phyloP scores from a whole-genome alignment of 148 eudicot genomes.

The Arctostaphylos glauca region DNA sequence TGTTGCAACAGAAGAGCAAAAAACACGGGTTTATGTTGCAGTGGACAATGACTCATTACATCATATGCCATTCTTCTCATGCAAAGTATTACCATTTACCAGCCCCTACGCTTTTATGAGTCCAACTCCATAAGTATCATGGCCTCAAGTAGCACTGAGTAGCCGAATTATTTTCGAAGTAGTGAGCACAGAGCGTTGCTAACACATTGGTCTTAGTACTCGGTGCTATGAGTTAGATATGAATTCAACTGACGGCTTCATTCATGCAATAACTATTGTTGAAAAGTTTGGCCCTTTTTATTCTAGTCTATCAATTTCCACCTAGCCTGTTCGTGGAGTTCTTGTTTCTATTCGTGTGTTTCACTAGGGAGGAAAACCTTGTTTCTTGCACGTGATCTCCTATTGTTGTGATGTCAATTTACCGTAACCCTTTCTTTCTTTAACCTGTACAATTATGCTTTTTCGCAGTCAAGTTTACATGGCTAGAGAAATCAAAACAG shows the following conservation, averaged over 20 bases:
- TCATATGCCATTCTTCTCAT: neutral
- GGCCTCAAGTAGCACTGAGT: neutral
- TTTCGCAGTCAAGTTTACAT: constrained; percentile 43
- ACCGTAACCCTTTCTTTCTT: neutral
- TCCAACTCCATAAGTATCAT: neutral
- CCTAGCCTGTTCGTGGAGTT: neutral
- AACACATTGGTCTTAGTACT: neutral
- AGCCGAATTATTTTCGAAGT: neutral
- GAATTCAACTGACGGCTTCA: neutral
- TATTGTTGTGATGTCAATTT: neutral
- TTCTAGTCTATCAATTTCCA: too few species aligned
- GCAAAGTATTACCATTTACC: neutral
- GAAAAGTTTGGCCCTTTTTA: neutral
- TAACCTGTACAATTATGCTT: constrained; percentile 16
- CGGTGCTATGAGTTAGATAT: neutral
- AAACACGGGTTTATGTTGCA: neutral
- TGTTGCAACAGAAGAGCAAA: neutral
- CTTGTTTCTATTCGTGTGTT: constrained; percentile 1
- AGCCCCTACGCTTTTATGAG: neutral
- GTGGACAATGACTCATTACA: neutral
- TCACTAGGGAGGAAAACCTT: neutral
- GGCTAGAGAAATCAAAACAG: constrained; percentile 40
- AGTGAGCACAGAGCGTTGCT: neutral
- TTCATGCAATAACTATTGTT: neutral
- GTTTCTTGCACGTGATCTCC: neutral